Evolutionary conservation across 495 filamentous ascomycete species (phyloP), one percentile per base, ranked within the genome.

Genomic region (Xylaria scruposa): DNA sequence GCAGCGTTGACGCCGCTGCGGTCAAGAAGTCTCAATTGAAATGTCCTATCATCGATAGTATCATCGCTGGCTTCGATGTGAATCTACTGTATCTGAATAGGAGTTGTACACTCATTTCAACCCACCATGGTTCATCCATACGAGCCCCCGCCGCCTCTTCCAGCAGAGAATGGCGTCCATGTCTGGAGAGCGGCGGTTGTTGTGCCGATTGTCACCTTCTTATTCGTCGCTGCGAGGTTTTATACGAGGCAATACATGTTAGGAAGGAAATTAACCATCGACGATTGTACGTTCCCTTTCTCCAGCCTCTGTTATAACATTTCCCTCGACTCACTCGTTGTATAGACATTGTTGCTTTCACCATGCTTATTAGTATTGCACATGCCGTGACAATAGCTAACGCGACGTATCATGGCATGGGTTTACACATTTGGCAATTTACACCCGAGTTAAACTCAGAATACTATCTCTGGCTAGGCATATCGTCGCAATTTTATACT

Each of bases 401-500:
- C n/a, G 73, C 78, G 19, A 78, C 78, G n/a, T 75, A 79, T 29
- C 74, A 79, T 60, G 78, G 78, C 4, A 79, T 79, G 78, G 78
- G 78, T 9, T 33, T 79, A 31, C 78, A 79, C 62, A 74, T 77
- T 67, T 79, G 78, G 78, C 78, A 79, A 36, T 79, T 74, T 33
- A 79, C 78, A 21, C 76, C 76, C 8, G 74, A 76, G 26, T 72
- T 79, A 4, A 78, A 79, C 38, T 76, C 72, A 21, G 69, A 78
- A 62, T 79, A 79, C 29, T 78, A 78, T 53, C 78, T 79, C 60
- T 84, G 82, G 82, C 77, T 82, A 36, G 79, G 74, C 65, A 77
- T 81, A 58, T 75, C 80, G 4, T 81, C 81, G 17, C 68, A 79
- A 61, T 75, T 83, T 54, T 84, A 85, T 63, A 72, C 81, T 44